These are phyloP conservation scores for Cladosporium halotolerans DNA, from an alignment of 2,329 filamentous ascomycete species.

Conservation along the genomic window DNA sequence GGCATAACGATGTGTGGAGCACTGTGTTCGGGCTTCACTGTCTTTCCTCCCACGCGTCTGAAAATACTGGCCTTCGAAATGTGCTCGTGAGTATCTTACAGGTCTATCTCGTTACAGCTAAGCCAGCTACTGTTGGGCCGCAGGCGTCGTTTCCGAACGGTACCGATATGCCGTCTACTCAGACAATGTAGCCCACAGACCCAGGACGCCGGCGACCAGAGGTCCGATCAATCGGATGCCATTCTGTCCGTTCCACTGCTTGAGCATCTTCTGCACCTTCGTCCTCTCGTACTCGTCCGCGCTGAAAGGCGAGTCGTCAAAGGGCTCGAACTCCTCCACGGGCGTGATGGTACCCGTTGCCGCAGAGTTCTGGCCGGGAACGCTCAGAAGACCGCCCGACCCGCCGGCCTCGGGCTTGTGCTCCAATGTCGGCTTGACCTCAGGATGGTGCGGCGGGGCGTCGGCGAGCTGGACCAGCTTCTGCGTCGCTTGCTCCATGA, in stretches of 20 bases:
- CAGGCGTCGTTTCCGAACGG: no score
- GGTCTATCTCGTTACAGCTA: no score
- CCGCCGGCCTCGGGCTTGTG: background rate
- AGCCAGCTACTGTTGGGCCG: no score
- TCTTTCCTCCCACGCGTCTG: no score
- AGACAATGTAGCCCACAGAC: conserved; percentile 12
- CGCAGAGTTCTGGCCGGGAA: background rate
- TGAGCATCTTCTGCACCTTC: conserved; percentile 16
- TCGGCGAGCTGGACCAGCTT: conserved; percentile 13
- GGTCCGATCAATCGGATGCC: conserved; percentile 8
- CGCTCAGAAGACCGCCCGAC: background rate
- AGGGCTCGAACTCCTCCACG: conserved; percentile 16
- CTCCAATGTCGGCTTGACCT: background rate
- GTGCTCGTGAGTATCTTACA: no score
- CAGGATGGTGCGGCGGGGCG: background rate
- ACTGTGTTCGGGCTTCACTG: no score
- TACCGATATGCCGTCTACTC: background rate
- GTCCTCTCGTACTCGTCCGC: conserved; percentile 15
- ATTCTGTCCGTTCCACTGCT: conserved; percentile 11
- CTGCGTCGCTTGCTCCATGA: conserved; percentile 10
- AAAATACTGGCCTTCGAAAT: no score
- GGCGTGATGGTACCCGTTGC: conserved; percentile 12
- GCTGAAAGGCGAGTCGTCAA: conserved; percentile 15
- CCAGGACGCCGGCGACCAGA: conserved; percentile 11
- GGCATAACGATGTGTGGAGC: no score